Evolutionary conservation across 345 rosid species (phyloP), one percentile per base, ranked within the genome.

Genomic region (Anastatica hierochuntica): DNA sequence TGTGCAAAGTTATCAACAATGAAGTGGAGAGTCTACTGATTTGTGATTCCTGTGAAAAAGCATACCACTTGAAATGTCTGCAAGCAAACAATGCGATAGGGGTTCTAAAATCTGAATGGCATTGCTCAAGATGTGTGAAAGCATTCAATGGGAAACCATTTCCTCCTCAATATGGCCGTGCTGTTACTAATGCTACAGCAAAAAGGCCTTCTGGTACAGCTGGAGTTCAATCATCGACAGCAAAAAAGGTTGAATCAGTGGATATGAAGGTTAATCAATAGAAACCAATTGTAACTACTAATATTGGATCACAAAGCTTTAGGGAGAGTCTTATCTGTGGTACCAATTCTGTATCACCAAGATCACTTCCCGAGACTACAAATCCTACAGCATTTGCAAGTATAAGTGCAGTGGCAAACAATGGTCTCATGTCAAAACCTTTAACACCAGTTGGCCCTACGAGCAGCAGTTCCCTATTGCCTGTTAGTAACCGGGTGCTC

Each of bases 31-130:
- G 72, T 62, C 78, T 85, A 16, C 75, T 83, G 24, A 59, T 88
- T 60, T 92, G 98, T 60, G 98, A 92, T 77, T 78, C 83, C 38
- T 92, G 98, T 62, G 98, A 83, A 73, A 85, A 81, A 68, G 96
- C 90, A 63, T 85, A 68, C 73, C 98, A 92, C 76, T 69, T 85
- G 53, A 83, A 70, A 76, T 92, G 98, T 69, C 70, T 88, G 53
- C 86, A 77, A 30, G 39, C 77, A 20, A 60, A 71, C 64, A 84
- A 71, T 72, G 74, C 76, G 60, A 78, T 76, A 68, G 90, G 72
- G 58, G 74, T 85, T 51, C 88, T 94, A 29, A 82, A 80, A 64
- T 79, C 76, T 53, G 98, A 92, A 69, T 88, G 98, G 96, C 90
- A 88, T 72, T 92, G 98, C 76, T 55, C 75, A 54, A 88, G 68